phyloP scores from a whole-genome alignment of 2,329 filamentous ascomycete genomes.

The Sporothrix protearum region DNA sequence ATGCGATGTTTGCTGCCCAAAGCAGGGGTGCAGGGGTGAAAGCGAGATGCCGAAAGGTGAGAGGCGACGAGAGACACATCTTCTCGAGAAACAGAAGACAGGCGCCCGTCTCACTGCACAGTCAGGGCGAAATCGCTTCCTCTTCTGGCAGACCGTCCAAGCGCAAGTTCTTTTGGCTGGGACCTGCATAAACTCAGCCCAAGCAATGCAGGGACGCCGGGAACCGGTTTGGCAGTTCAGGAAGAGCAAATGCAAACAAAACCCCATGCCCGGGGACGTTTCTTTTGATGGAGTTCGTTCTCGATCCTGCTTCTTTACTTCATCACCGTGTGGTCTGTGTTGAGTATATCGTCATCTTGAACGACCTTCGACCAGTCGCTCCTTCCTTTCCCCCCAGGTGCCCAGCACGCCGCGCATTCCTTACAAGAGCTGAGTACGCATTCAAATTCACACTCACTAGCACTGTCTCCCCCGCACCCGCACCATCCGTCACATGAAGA shows the following conservation, averaged over 20 bases:
- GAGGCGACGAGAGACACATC: neutral
- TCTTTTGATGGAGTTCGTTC: neutral
- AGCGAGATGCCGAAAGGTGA: neutral
- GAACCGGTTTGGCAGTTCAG: neutral
- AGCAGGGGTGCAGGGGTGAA: neutral
- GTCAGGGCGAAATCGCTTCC: neutral
- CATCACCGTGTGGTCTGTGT: neutral
- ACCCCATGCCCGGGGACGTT: neutral
- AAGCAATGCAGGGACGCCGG: neutral
- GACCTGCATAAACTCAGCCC: constrained; percentile 14
- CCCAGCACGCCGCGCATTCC: neutral
- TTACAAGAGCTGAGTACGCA: too few relatives aligned
- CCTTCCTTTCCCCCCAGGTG: neutral
- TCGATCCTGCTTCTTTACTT: neutral
- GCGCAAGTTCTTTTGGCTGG: constrained; percentile 6
- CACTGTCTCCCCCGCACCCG: neutral
- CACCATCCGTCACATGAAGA: constrained; percentile 6
- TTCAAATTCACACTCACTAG: neutral
- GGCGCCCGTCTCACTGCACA: neutral
- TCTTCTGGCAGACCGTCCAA: neutral
- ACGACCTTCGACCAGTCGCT: neutral
- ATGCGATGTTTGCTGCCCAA: neutral
- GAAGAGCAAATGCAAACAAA: neutral
- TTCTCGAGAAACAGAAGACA: neutral
- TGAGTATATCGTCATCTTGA: neutral